Evolutionary conservation across 2,329 filamentous ascomycete species (phyloP).

Genomic region (Colletotrichum sp.): DNA sequence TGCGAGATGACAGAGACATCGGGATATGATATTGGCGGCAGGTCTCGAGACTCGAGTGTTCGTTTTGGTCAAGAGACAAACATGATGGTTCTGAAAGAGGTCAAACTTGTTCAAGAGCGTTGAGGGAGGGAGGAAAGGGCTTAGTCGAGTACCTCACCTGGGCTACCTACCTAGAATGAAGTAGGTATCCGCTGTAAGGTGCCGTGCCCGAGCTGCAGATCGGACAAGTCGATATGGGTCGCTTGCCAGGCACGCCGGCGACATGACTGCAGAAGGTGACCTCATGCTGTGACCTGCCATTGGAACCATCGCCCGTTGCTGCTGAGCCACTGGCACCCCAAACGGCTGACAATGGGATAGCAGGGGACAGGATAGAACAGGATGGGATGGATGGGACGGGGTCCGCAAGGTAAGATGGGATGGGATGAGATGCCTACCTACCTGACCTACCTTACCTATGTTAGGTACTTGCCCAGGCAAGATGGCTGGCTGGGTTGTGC

Average conservation of each 20-base stretch:
- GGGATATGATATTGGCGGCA: background rate
- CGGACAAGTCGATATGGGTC: background rate
- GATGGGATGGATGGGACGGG: background rate
- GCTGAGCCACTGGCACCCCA: background rate
- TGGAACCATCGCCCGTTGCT: background rate
- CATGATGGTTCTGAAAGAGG: background rate
- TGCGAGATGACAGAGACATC: slow-evolving; percentile 17
- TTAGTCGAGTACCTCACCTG: background rate
- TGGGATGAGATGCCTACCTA: background rate
- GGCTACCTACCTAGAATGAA: background rate
- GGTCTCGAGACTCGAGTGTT: background rate
- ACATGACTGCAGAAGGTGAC: background rate
- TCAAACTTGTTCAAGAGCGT: background rate
- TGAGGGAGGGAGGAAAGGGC: background rate
- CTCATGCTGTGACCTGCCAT: background rate
- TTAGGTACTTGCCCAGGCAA: background rate
- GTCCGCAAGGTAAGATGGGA: background rate
- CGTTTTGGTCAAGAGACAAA: background rate
- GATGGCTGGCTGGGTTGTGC: background rate
- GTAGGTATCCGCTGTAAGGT: background rate
- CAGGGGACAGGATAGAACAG: background rate
- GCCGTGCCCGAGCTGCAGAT: background rate
- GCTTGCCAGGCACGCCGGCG: background rate
- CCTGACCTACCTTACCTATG: background rate
- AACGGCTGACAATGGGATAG: background rate